Base-by-base conservation (phyloP, 371 early-diverging fungal genomes). In the Syncephalastrum sp. region DNA sequence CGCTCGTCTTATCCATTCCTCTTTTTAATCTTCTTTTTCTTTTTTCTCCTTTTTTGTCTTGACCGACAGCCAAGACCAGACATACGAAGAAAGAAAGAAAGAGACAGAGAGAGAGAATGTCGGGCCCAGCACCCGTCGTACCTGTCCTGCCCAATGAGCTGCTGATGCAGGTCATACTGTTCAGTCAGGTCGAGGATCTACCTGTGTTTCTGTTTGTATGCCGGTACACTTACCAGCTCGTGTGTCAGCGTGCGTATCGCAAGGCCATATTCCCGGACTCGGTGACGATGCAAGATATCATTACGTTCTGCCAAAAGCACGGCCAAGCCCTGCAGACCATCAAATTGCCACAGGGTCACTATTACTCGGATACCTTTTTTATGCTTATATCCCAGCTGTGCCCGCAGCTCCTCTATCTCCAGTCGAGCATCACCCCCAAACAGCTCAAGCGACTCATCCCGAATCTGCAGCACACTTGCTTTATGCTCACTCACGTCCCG, bases 201-300 rank as follows among this genome's bases (percentile, higher is more conserved):
- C 41, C 45, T 1, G 42, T 53, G n/a, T 67, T 63, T 54, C 56
- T 70, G 7, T 61, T 64, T 42, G 71, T 70, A 24, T 58, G 59
- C 42, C 51, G 63, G 3, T 64, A 61, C 49, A 74, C 74, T 5
- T 64, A 72, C 60, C 62, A 64, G 14, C 56, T 72, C 0, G 72
- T 69, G 41, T 50, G 69, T 46, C 72, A 64, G 25, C 47, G 50
- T 42, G 72, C 63, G 3, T 77, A 77, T 45, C 64, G 56, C 14
- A 72, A 69, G 50, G 72, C 62, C n/a, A 64, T 74, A 17, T 77
- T 77, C 58, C 74, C 74, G 12, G 72, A 74, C 48, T n/a, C 44
- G 3, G 38, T 29, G 7, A 48, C 55, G 10, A 50, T 56, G 50
- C 25, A 61, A 6, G 66, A 73, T 13, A 63, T 77, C 21, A 47